phyloP scores from a whole-genome alignment of 306 rosid genomes.

The Cucumis cinereus region DNA sequence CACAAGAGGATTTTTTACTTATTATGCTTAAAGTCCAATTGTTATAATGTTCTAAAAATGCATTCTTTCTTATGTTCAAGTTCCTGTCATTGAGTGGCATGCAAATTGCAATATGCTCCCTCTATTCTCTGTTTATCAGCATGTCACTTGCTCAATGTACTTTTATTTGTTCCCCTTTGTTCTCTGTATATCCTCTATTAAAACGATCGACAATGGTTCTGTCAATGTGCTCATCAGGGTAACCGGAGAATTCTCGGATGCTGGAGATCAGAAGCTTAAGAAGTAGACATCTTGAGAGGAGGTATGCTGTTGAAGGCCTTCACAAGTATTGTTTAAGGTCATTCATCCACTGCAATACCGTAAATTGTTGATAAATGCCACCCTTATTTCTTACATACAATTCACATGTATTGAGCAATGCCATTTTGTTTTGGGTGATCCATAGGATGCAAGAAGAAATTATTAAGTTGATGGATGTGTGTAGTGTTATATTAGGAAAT shows the following conservation, averaged over 20 bases:
- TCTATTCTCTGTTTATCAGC: not conserved
- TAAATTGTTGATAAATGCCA: not conserved
- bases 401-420: not conserved
- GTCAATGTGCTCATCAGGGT: constrained; percentile 32
- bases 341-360: not conserved
- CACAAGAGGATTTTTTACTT: not conserved
- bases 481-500: not conserved
- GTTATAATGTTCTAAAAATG: not conserved
- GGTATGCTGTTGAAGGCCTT: not conserved
- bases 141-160: not conserved
- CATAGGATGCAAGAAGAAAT: too few species aligned
- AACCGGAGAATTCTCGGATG: constrained; percentile 53
- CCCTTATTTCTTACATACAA: not conserved
- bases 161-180: not conserved
- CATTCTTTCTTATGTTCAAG: not conserved
- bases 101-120: not conserved
- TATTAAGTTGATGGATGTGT: not conserved
- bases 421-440: not conserved
- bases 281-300: not conserved
- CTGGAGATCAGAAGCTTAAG: not conserved
- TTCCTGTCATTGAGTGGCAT: not conserved
- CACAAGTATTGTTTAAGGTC: not conserved
- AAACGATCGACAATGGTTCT: not conserved
- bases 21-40: not conserved
- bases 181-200: not conserved